Evolutionary conservation across 495 filamentous ascomycete genomes (phyloP), one percentile per base, ranked within the genome.

Genomic region (Patellaria atrata): DNA sequence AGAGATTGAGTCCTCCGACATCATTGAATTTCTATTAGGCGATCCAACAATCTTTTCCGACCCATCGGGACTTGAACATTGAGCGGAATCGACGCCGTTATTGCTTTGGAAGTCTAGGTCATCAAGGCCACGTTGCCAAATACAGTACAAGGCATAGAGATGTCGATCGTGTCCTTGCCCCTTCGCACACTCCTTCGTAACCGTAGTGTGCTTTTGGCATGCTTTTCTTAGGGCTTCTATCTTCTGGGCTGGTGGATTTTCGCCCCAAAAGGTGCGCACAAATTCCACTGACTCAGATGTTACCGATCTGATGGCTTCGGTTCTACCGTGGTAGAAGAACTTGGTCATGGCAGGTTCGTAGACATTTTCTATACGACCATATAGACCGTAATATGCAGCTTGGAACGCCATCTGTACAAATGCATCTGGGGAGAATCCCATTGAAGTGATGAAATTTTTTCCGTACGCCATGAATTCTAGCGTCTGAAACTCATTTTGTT

Each of bases 291-390:
- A 73, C 40, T 89, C 85, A 3, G 71, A 65, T 0, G 86, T 81
- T 1, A 94, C 86, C 1, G 83, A 72, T 16, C 89, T 72, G 37
- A 97, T 77, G 6, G 89, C 89, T 59, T 97, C 89, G 1, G 89
- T 97, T 15, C 89, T 77, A 8, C 89, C 89, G 46, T 96, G 89
- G 22, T 91, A 70, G 57, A 72, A 97, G 34, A 73, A 57, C 58
- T 97, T 97, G 11, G 89, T 97, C 89, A 97, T 97, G 18, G 89
- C 85, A 11, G 89, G 91, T 57, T 97, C 89, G 54, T 97, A 97
- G 2, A 82, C 87, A 51, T 82, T 91, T 57, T 96, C 89, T 4
- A 93, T 67, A 3, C 83, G 73, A 4, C 89, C 89, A 47, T 97
- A 97, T 21, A 97, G 73, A 19, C 91, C 89, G 50, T 96, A 97